phyloP scores from a whole-genome alignment of 2,329 filamentous ascomycete genomes.

The Cladophialophora psammophila region DNA sequence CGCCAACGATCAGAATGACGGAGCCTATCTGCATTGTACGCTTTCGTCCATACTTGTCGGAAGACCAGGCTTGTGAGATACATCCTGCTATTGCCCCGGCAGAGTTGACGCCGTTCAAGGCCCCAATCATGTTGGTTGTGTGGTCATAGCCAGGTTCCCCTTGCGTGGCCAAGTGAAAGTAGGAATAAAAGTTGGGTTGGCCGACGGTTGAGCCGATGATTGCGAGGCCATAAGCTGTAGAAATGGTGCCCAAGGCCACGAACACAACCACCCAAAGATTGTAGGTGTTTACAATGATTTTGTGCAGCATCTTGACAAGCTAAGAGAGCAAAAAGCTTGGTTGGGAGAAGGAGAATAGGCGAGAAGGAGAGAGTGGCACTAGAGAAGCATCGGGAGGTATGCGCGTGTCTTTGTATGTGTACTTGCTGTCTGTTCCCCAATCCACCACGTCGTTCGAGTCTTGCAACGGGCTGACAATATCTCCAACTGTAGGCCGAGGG shows the following conservation, averaged over 20 bases:
- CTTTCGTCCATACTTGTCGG: constrained; percentile 49
- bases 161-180: constrained; percentile 50
- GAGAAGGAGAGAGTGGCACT: background rate
- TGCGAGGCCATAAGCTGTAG: constrained; percentile 46
- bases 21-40: constrained; percentile 47
- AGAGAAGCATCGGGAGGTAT: constrained; percentile 4
- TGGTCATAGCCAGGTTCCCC: constrained; percentile 51
- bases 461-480: background rate
- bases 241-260: constrained; percentile 47
- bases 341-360: background rate
- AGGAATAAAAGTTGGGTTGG: constrained; percentile 55
- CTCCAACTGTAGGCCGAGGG: constrained; percentile 20
- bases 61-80: constrained; percentile 50
- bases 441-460: background rate
- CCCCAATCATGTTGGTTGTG: constrained; percentile 54
- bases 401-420: constrained; percentile 4
- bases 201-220: constrained; percentile 55
- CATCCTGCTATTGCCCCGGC: constrained; percentile 51
- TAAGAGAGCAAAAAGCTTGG: background rate
- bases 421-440: background rate
- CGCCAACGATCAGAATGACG: constrained; percentile 43
- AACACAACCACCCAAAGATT: constrained; percentile 47
- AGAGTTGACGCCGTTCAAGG: constrained; percentile 55
- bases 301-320: constrained; percentile 27
- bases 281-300: constrained; percentile 42